Evolutionary conservation across 1,139 yeast species (phyloP), one percentile per base, ranked within the genome.

Genomic region (Geotrichum fermentans): DNA sequence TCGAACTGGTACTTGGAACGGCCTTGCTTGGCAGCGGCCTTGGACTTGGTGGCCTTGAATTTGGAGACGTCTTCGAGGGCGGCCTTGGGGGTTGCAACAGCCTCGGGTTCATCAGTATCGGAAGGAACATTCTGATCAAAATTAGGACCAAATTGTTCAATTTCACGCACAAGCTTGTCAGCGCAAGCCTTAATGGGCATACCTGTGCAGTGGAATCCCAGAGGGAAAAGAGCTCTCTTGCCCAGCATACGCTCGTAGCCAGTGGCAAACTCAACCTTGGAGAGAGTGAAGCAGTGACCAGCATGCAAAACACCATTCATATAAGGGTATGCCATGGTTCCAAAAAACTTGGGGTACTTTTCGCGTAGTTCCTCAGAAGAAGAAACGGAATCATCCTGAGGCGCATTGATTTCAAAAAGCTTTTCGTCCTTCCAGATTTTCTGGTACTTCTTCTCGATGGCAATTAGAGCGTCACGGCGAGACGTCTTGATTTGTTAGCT

Each of bases 121-220:
- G 72, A 81, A 40, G 78, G 74, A 43, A 81, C 82, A 42, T 74
- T 82, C n/a, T 80, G 80, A 18, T 80, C 73, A 64, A 87, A 92
- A 62, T 87, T 90, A 26, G 71, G 74, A 43, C 99, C 98, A 67
- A 92, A 92, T 66, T 80, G 70, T 71, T 92, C 97, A 52, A 90
- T 76, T 74, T 92, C 98, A 68, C 98, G 80, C 64, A 81, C 80
- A 62, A 94, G 78, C 71, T 92, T 92, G 71, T 92, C 99, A 43
- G 99, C 98, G 63, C 96, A 79, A 16, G 98, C 92, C 73, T 71
- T 84, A 67, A 92, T 94, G 51, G 99, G 98, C 97, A 92, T 85
- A 75, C 99, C 99, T 40, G 98, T 92, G 77, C 98, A 94, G 71
- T 92, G 99, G 82, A 92, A 92, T 48, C 98, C 99, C 54, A 94